Conservation (phyloP, 345 rosid species). For the Linum tenue region DNA sequence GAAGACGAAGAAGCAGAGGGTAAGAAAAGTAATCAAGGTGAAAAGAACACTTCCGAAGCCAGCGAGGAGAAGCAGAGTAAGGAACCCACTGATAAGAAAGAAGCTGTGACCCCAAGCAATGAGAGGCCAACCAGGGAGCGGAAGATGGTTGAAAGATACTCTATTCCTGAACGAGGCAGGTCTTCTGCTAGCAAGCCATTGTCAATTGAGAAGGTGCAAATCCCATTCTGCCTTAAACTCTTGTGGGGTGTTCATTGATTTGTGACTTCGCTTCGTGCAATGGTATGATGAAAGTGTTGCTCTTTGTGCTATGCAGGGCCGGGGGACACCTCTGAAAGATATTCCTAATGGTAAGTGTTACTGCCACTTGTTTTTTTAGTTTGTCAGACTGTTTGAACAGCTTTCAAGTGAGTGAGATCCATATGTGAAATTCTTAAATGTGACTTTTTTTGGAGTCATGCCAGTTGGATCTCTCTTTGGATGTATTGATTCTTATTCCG, state of each 20-base stretch:
- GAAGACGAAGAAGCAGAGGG: conserved; percentile 19
- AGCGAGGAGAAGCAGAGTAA: conserved; percentile 14
- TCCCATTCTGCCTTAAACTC: background rate
- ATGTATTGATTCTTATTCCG: too few species aligned
- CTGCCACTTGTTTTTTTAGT: background rate
- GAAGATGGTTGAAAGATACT: conserved; percentile 80
- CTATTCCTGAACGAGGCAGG: conserved; percentile 47
- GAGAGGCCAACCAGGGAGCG: conserved; percentile 86
- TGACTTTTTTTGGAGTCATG: background rate
- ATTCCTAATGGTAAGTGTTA: conserved; percentile 71
- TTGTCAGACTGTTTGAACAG: background rate
- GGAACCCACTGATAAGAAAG: conserved; percentile 18
- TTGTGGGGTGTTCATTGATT: background rate
- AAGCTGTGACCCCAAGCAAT: conserved; percentile 40
- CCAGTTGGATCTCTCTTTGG: background rate
- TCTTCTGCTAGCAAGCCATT: conserved; percentile 42
- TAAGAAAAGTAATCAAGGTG: conserved; percentile 5
- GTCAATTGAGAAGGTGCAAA: conserved; percentile 60
- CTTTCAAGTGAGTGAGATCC: background rate
- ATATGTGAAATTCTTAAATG: background rate
- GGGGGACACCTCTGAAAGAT: conserved; percentile 75
- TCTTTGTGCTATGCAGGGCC: conserved; percentile 39
- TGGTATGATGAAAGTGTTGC: too few species aligned
- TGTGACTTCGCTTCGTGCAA: background rate
- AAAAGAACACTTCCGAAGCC: background rate